Percentiles rank a stretch among this genome's conserved stretches.
Evolutionary conservation across 2,329 filamentous ascomycete genomes (phyloP).

Genomic region (Acarospora socialis): DNA sequence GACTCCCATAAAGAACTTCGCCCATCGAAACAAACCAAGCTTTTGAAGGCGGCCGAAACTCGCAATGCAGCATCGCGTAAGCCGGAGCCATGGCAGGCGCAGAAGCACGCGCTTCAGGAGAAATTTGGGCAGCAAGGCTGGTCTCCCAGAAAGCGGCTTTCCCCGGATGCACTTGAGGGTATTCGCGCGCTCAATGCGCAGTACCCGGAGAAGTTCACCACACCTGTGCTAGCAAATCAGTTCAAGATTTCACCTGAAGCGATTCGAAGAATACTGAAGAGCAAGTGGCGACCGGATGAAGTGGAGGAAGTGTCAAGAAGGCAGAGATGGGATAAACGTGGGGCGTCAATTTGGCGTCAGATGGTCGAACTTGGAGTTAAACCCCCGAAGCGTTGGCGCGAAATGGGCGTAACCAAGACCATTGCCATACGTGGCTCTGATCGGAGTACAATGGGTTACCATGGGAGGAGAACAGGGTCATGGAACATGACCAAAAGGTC

Average conservation of each 20-base stretch:
- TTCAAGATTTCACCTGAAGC: constrained; percentile 82
- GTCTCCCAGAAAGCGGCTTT: constrained; percentile 72
- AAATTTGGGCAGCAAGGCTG: constrained; percentile 70
- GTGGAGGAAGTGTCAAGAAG: constrained; percentile 26
- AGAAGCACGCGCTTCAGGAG: constrained; percentile 58
- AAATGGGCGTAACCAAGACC: constrained; percentile 7
- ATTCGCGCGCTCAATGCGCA: constrained; percentile 70
- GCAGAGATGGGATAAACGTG: constrained; percentile 30
- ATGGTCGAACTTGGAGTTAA: constrained; percentile 38
- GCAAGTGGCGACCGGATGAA: constrained; percentile 31
- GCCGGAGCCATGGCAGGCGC: constrained; percentile 51
- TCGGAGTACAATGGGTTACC: too few species aligned
- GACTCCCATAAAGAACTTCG: too few species aligned
- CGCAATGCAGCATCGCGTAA: constrained; percentile 17
- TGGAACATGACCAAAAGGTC: too few species aligned
- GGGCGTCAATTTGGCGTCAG: constrained; percentile 32
- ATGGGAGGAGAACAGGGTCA: too few species aligned
- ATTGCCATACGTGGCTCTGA: too few species aligned
- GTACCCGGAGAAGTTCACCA: constrained; percentile 65
- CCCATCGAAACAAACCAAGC: too few species aligned
- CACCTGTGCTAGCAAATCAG: constrained; percentile 53
- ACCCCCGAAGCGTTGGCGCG: constrained; percentile 22
- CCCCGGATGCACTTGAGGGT: constrained; percentile 80
- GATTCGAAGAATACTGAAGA: constrained; percentile 68
- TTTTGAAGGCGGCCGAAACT: constrained; percentile 19